Conservation (phyloP, 1,139 yeast species). For the Pichia sp. region DNA sequence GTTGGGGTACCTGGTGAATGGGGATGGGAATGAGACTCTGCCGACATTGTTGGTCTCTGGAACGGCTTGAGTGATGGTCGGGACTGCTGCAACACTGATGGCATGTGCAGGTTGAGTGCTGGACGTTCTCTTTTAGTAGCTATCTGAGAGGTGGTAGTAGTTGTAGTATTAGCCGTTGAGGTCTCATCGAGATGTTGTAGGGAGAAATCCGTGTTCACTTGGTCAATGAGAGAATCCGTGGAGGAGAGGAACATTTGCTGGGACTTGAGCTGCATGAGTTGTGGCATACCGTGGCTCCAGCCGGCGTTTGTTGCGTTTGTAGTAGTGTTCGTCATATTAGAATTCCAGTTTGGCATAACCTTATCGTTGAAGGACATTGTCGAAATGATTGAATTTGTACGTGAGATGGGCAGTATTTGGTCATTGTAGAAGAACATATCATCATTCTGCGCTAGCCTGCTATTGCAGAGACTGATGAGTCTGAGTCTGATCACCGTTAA, state of each 20-base stretch:
- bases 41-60: too few species aligned
- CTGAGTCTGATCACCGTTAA: slow-evolving; percentile 32
- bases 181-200: not conserved
- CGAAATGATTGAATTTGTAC: slow-evolving; percentile 21
- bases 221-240: not conserved
- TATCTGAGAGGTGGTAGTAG: slow-evolving; percentile 6
- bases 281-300: too few species aligned
- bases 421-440: slow-evolving; percentile 9
- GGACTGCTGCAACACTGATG: slow-evolving; percentile 2
- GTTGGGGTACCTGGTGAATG: too few species aligned
- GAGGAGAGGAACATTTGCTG: not conserved
- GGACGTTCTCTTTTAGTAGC: slow-evolving; percentile 7
- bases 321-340: not conserved
- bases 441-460: slow-evolving; percentile 13
- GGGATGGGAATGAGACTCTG: too few species aligned
- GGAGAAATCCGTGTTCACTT: not conserved
- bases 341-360: slow-evolving; percentile 3
- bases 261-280: slow-evolving; percentile 20
- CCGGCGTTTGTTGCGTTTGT: not conserved
- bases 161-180: slow-evolving; percentile 1
- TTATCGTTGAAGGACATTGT: slow-evolving; percentile 8
- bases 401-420: slow-evolving; percentile 13
- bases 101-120: slow-evolving; percentile 7
- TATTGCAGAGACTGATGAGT: slow-evolving; percentile 26
- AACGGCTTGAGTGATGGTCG: slow-evolving; percentile 2